A percentile compares a stretch with the other conserved stretches of the same genome.
phyloP scores from a whole-genome alignment of 352 stramenopile genomes.

The Phytophthora pluvialis region DNA sequence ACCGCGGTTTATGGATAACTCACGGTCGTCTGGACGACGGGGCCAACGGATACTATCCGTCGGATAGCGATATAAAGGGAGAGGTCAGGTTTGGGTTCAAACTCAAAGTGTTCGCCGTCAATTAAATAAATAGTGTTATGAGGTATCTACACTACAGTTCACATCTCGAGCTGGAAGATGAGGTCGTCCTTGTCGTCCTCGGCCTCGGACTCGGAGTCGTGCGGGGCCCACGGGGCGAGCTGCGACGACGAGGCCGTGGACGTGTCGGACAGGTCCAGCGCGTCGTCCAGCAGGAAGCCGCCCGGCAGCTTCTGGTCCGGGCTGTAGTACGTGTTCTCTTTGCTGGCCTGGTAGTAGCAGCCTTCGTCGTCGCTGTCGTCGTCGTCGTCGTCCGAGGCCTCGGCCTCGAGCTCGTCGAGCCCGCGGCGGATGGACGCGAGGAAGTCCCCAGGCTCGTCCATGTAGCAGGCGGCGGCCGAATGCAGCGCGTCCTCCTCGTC shows the following conservation, averaged over 20 bases:
- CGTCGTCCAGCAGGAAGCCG: constrained; percentile 21
- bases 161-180: constrained; percentile 53
- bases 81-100: constrained; percentile 2
- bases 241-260: constrained; percentile 47
- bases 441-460: constrained; percentile 39
- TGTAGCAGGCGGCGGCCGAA: not conserved
- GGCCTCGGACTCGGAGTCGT: constrained; percentile 22
- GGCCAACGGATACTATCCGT: no score
- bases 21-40: not conserved
- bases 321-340: constrained; percentile 48
- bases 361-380: constrained; percentile 33
- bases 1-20: not conserved
- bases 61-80: not conserved
- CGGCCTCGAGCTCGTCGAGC: constrained; percentile 32
- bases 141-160: constrained; percentile 30
- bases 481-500: constrained; percentile 15
- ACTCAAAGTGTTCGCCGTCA: not conserved
- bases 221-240: constrained; percentile 16
- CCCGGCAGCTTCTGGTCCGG: constrained; percentile 32
- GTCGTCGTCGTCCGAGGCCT: constrained; percentile 26
- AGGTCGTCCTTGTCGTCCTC: constrained; percentile 32
- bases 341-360: constrained; percentile 42
- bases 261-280: constrained; percentile 42
- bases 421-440: constrained; percentile 41
- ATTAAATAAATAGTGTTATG: constrained; percentile 40